Evolutionary conservation across 208 protist species (phyloP), one percentile per base, ranked within the genome.

Genomic region (Trichomonas tenax): DNA sequence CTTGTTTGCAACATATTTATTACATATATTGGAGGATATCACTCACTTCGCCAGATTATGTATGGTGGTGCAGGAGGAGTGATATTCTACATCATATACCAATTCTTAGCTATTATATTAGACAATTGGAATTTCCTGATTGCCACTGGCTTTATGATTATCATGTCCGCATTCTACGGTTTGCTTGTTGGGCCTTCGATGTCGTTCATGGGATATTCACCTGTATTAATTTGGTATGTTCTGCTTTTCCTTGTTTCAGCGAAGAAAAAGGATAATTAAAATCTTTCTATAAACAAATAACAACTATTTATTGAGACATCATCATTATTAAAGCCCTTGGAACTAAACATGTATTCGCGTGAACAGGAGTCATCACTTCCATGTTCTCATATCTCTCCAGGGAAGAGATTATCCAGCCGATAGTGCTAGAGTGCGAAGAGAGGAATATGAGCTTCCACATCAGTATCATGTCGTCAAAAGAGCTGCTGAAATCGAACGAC

Each of bases 21-120:
- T 41, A 93, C 86, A n/a, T 93, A 93, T 51, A 11, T 93, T 38
- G 86, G 86, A 4, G 86, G 86, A 38, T 93, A 93, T 51, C 86
- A 93, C 46, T 48, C 86, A 0, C 40, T 31, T n/a, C 40, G 86
- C 10, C 86, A 93, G 31, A 93, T 93, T 38, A 2, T 93, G 2
- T 93, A 93, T 93, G 86, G 86, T 17, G 44, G 0, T 31, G 3
- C 46, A n/a, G 3, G 11, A 31, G 34, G 40, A 9, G 38, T 89
- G 26, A 72, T 72, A n/a, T 17, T 72, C 11, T 72, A 72, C 26
- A 6, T 72, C 26, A 4, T 72, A n/a, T 72, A 72, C 21, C 58
- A 26, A n/a, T 6, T 72, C 26, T 6, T 26, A 72, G 8, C 58
- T 6, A 72, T 3, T 31, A 6, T 72, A 72, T n/a, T 17, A 3